These are phyloP conservation scores for Microstegium vimineum DNA, from an alignment of 176 grass and related monocot species.

Conservation along the genomic window DNA sequence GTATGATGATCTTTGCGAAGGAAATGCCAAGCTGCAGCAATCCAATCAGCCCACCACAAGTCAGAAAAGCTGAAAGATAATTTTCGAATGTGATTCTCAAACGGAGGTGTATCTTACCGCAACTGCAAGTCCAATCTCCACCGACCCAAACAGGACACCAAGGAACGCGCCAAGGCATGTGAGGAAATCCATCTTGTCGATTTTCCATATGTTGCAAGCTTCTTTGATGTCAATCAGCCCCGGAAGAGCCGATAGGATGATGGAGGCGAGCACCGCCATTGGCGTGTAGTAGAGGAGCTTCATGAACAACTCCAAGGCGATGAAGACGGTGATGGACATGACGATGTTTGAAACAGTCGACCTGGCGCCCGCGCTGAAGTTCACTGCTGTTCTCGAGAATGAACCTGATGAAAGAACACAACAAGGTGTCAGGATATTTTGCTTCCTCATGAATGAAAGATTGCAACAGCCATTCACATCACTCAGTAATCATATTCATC, in stretches of 20 bases:
- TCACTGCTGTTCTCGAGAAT: conserved; percentile 85
- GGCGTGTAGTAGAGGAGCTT: conserved; percentile 91
- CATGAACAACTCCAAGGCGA: conserved; percentile 63
- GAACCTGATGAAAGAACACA: conserved; percentile 77
- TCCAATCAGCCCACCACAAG: neutral
- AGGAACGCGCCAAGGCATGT: conserved; percentile 73
- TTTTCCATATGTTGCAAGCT: conserved; percentile 69
- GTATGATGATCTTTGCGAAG: conserved; percentile 76
- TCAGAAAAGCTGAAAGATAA: conserved; percentile 15
- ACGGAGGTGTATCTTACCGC: conserved; percentile 47
- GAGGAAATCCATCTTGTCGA: conserved; percentile 97
- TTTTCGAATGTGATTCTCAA: neutral
- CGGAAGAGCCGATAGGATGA: conserved; percentile 87
- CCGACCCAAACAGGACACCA: conserved; percentile 85
- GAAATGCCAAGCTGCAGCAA: conserved; percentile 72
- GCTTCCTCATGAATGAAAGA: neutral
- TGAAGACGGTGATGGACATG: conserved; percentile 74
- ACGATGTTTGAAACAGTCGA: conserved; percentile 84
- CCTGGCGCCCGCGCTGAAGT: conserved; percentile 85
- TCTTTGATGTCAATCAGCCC: conserved; percentile 83
- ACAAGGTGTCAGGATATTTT: no score
- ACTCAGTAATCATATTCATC: neutral
- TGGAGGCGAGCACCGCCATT: conserved; percentile 87
- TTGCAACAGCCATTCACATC: neutral
- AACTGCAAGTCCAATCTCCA: conserved; percentile 79